Percentiles rank a stretch among this genome's conserved stretches.
Conservation (phyloP, 495 filamentous ascomycete species). For the Podospora conica region DNA sequence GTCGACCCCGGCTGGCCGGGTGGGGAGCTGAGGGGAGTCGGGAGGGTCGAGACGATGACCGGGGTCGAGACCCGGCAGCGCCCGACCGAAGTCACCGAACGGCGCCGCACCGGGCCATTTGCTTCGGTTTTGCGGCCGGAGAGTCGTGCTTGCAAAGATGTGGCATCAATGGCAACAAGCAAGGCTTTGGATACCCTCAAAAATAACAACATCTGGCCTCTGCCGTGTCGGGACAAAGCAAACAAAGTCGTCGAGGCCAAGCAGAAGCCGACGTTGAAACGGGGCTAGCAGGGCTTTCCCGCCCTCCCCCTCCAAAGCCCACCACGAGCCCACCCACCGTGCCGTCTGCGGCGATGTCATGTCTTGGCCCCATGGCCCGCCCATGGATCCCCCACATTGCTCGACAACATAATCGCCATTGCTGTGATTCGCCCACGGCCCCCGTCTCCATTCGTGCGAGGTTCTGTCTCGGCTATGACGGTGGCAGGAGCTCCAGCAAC, state of each 20-base stretch:
- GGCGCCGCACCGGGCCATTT: background rate
- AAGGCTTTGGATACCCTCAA: no score
- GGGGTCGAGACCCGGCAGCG: background rate
- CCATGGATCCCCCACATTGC: constrained; percentile 26
- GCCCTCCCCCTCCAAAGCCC: background rate
- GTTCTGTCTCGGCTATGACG: constrained; percentile 33
- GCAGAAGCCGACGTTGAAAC: background rate
- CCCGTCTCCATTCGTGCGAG: constrained; percentile 25
- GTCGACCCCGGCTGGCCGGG: background rate
- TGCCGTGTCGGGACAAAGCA: background rate
- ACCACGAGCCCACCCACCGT: background rate
- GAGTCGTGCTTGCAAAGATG: background rate
- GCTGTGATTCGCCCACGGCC: constrained; percentile 20
- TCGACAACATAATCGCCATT: constrained; percentile 20
- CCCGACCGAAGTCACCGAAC: background rate
- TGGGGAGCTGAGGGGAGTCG: constrained; percentile 3
- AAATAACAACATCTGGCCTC: no score
- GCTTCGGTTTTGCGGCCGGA: background rate
- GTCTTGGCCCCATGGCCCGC: constrained; percentile 9
- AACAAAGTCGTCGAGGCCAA: background rate
- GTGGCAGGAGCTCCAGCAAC: constrained; percentile 25
- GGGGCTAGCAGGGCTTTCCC: background rate
- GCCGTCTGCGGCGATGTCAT: constrained; percentile 24
- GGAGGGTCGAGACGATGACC: background rate
- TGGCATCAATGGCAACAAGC: no score